Conservation (phyloP, 805 yeast species). For the Lipomyces oligophaga region DNA sequence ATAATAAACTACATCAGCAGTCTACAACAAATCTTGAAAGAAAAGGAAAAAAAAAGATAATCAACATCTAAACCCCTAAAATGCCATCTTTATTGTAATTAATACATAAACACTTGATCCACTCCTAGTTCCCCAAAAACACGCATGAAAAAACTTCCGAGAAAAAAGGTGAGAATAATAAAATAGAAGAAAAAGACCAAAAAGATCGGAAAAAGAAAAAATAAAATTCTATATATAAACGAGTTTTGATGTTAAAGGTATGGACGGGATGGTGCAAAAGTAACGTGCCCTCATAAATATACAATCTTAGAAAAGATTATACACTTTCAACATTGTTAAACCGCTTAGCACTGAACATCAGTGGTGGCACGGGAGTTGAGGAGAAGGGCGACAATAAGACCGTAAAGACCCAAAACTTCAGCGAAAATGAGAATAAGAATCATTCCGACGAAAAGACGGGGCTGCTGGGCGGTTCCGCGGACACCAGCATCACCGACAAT, state of each 20-base stretch:
- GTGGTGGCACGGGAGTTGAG: constrained; percentile 92
- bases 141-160: constrained; percentile 1
- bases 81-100: constrained; percentile 25
- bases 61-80: constrained; percentile 19
- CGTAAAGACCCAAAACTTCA: constrained; percentile 93
- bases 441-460: constrained; percentile 83
- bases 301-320: neutral
- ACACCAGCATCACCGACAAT: constrained; percentile 93
- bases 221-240: constrained; percentile 17
- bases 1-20: neutral
- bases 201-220: constrained; percentile 3
- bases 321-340: neutral
- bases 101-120: constrained; percentile 24
- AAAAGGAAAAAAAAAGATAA: constrained; percentile 9
- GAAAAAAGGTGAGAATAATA: constrained; percentile 2
- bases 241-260: constrained; percentile 10
- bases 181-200: constrained; percentile 2
- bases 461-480: constrained; percentile 81
- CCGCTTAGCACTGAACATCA: constrained; percentile 28
- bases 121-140: constrained; percentile 23
- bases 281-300: neutral
- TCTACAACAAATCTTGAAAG: constrained; percentile 3
- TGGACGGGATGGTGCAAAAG: neutral
- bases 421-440: constrained; percentile 86
- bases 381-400: constrained; percentile 95